Evolutionary conservation across 768 basidiomycete species (phyloP).

Genomic region (Lactifluus echinatus): DNA sequence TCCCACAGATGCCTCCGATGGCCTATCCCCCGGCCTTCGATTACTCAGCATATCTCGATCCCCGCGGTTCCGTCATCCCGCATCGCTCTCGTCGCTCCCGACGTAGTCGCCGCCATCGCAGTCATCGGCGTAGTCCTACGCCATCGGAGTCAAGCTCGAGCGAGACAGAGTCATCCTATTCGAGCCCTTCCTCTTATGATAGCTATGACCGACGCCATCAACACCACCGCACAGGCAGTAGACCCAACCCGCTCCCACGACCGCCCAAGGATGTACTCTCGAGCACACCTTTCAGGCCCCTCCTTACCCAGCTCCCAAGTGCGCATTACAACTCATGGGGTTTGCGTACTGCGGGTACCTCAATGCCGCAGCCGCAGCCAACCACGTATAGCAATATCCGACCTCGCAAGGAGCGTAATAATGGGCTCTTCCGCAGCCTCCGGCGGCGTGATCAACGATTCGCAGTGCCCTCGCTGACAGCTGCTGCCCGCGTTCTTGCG

Average conservation of each 20-base stretch:
- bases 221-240: conserved; percentile 7
- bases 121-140: conserved; percentile 3
- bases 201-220: neutral
- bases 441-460: neutral
- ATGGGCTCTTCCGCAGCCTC: neutral
- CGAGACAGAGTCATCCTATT: neutral
- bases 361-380: neutral
- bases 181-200: conserved; percentile 5
- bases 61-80: neutral
- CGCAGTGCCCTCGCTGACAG: neutral
- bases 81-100: conserved; percentile 7
- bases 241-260: conserved; percentile 50
- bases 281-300: conserved; percentile 44
- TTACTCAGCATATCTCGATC: conserved; percentile 1
- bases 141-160: neutral
- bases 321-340: conserved; percentile 25
- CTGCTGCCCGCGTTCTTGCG: neutral
- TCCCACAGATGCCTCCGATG: conserved; percentile 10
- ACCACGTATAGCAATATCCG: neutral
- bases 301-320: conserved; percentile 42
- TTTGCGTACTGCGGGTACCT: neutral
- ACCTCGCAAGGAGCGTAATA: conserved; percentile 1
- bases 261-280: conserved; percentile 57
- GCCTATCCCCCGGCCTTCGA: neutral
- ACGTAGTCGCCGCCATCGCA: neutral